Base-by-base conservation (phyloP, 352 stramenopile species). In the Pythium phragmitis region DNA sequence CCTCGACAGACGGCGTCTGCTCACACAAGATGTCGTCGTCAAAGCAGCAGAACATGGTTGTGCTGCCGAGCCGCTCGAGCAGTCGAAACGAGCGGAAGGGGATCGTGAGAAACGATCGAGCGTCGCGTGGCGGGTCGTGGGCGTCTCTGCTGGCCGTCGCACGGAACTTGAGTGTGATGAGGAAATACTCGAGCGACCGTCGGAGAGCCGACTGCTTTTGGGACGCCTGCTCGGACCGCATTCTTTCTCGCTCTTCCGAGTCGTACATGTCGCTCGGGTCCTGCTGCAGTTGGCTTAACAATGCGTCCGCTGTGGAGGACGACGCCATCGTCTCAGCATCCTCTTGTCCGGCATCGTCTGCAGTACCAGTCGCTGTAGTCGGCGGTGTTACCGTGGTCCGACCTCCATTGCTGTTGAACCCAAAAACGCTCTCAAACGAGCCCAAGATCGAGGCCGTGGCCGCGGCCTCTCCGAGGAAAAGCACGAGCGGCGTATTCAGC, bases 31-130 rank as follows among this genome's bases (percentile, higher is more conserved):
- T 87, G 61, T 96, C 87, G 19, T 94, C 87, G 53, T 96, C 87
- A 51, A 94, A 94, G 60, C 87, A 94, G 68, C 87, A 96, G 2
- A 96, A 69, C 87, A 96, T 94, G 16, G 85, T 96, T 26, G 85
- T 88, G 67, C 83, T 94, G 0, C 87, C 87, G 16, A 96, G 72
- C 0, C 87, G 80, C 42, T 96, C 87, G 1, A 96, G 69, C 11
- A 96, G 63, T 4, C 87, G 82, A 36, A 95, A 93, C 7, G 80
- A 89, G 0, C 80, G 79, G 21, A 93, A 89, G 11, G 85, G 85
- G 9, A 93, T 74, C 14, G 79, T 69, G 17, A 92, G 59, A 23
- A 73, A 73, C 1, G 67, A 61, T 0, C 68, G 69, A 8, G 76
- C 57, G 13, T 60, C 52, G 1, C 41, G 12, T 26, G 17, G 39